Conservation (phyloP, 495 filamentous ascomycete species). For the Ramalina peruviana region DNA sequence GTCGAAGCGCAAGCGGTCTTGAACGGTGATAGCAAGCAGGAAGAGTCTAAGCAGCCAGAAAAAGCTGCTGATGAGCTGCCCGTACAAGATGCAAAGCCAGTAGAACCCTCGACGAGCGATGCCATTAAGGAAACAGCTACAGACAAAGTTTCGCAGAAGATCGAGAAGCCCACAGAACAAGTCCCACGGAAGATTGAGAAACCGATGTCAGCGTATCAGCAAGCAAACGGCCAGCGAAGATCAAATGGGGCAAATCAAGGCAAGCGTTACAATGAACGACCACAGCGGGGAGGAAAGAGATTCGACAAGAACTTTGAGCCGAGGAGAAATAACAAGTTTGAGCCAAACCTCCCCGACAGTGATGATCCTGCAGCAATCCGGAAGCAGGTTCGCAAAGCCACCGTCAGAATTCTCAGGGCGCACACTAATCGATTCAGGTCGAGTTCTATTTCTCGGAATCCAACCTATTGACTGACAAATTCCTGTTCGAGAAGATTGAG, state of each 20-base stretch:
- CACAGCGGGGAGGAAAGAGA: neutral
- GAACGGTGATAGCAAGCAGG: too few relatives aligned
- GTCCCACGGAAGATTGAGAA: too few relatives aligned
- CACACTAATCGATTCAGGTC: constrained; percentile 40
- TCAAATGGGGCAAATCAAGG: too few relatives aligned
- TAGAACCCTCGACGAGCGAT: neutral
- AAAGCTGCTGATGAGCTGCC: too few relatives aligned
- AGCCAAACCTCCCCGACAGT: constrained; percentile 48
- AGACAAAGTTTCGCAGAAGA: neutral
- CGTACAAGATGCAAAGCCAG: too few relatives aligned
- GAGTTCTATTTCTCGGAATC: constrained; percentile 96
- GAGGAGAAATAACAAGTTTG: constrained; percentile 43
- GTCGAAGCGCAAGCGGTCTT: too few relatives aligned
- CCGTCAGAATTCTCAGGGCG: neutral
- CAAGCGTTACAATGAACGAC: too few relatives aligned
- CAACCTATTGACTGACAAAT: constrained; percentile 79
- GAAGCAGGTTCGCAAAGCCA: constrained; percentile 44
- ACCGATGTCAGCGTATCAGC: too few relatives aligned
- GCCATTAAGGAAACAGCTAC: neutral
- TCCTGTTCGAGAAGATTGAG: constrained; percentile 61
- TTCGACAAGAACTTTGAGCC: constrained; percentile 5
- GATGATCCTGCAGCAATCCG: constrained; percentile 66
- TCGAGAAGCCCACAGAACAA: too few relatives aligned
- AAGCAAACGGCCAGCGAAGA: too few relatives aligned
- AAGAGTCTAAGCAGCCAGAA: too few relatives aligned